Evolutionary conservation across 2,329 filamentous ascomycete genomes (phyloP).

Genomic region (Didymella keratinophila): DNA sequence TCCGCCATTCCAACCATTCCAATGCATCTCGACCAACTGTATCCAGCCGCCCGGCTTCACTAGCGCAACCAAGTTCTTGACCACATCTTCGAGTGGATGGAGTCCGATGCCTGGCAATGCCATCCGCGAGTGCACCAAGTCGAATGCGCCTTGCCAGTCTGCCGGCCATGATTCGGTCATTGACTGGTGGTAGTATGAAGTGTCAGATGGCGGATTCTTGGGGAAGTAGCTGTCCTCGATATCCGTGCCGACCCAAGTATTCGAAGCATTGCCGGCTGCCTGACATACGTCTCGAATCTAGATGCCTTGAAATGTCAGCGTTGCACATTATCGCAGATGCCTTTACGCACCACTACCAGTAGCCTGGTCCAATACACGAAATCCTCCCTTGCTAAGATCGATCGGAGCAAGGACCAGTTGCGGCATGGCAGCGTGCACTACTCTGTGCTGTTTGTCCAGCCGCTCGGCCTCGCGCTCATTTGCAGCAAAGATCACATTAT

Average conservation of each 20-base stretch:
- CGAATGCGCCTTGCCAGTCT: constrained; percentile 22
- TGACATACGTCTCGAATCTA: constrained; percentile 6
- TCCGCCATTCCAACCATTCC: constrained; percentile 21
- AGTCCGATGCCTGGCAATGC: constrained; percentile 23
- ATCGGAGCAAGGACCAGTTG: constrained; percentile 7
- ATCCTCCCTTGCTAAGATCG: constrained; percentile 14
- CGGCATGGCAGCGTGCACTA: constrained; percentile 15
- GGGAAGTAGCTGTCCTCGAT: constrained; percentile 24
- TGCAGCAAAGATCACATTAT: constrained; percentile 21
- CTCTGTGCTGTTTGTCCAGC: constrained; percentile 18
- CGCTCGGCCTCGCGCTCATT: constrained; percentile 16
- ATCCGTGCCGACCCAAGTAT: constrained; percentile 20
- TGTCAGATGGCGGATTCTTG: constrained; percentile 9
- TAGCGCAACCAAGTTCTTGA: constrained; percentile 20
- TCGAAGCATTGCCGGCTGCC: constrained; percentile 1
- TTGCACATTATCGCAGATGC: neutral
- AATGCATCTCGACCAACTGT: constrained; percentile 25
- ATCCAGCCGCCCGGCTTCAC: constrained; percentile 28
- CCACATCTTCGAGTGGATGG: constrained; percentile 14
- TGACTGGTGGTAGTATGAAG: constrained; percentile 18
- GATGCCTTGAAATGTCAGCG: neutral
- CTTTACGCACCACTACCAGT: constrained; percentile 17
- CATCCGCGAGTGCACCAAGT: constrained; percentile 27
- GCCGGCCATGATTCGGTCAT: constrained; percentile 25
- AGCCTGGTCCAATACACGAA: constrained; percentile 20